Base-by-base conservation (phyloP, 805 yeast genomes). In the Candida alai region DNA sequence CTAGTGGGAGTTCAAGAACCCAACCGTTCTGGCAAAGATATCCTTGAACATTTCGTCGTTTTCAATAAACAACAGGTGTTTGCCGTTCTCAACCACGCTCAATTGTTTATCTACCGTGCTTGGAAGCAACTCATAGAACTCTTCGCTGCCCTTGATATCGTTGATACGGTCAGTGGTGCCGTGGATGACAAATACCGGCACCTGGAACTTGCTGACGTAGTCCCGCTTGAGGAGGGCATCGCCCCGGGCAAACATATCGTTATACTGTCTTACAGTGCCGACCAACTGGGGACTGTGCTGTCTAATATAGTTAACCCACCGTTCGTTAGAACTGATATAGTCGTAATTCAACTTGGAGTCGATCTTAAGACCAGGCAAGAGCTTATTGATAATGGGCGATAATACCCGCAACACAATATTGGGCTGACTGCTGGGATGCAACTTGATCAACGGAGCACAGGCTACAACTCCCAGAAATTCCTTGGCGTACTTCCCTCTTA, bases 231-330 rank as follows among this genome's bases (percentile, higher is more conserved):
- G 51, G 29, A 84, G 60, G 13, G 51, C 54, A 39, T 71, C 67
- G n/a, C 93, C 93, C 35, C 89, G 65, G 8, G 55, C 52, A 24
- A 83, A 50, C 66, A 83, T 78, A 43, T 79, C 89, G 48, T 74
- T 56, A 24, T 78, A 65, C 50, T 80, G 65, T 9, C 80, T 63
- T n/a, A 83, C 80, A 5, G 73, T 49, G 1, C 57, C 87, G 68
- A 35, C 57, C 51, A 47, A 62, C 30, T 70, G 68, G 18, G 42
- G 41, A 37, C 70, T 71, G 14, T 52, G 47, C 8, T 59, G 51
- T 10, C 40, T 49, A 30, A 82, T 48, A 43, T 64, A 80, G 1
- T 70, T 51, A 17, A 54, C 54, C 66, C 76, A 76, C 16, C 49
- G 56, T 19, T 55, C 46, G 48, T 77, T 73, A 8, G 70, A 55